phyloP scores from a whole-genome alignment of 768 basidiomycete genomes.

The Pulveroboletus sp. region DNA sequence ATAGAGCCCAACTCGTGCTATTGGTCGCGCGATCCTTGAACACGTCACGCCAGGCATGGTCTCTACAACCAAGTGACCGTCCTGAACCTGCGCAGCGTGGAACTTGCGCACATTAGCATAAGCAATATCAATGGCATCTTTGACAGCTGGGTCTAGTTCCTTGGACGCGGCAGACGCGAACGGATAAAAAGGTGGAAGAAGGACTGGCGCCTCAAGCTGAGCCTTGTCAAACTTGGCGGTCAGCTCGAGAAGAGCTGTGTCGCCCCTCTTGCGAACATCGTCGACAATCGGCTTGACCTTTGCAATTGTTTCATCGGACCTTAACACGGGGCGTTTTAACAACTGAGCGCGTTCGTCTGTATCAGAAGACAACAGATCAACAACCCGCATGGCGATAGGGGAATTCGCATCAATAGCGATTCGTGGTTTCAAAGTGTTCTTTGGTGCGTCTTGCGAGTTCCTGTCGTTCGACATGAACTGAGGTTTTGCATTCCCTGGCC shows the following conservation, averaged over 20 bases:
- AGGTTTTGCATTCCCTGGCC: constrained; percentile 90
- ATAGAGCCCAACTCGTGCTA: constrained; percentile 93
- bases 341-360: constrained; percentile 57
- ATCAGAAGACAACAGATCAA: constrained; percentile 47
- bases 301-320: constrained; percentile 54
- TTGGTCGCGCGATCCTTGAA: constrained; percentile 91
- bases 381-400: constrained; percentile 75
- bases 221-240: constrained; percentile 93
- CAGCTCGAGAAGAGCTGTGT: constrained; percentile 79
- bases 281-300: constrained; percentile 95
- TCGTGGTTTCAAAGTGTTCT: constrained; percentile 25
- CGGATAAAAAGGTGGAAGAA: constrained; percentile 70
- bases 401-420: constrained; percentile 29
- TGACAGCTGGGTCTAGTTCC: constrained; percentile 57
- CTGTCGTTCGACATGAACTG: constrained; percentile 47
- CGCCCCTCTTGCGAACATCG: constrained; percentile 77
- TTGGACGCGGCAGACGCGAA: constrained; percentile 47
- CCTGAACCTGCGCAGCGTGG: constrained; percentile 82
- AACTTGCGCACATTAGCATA: constrained; percentile 90
- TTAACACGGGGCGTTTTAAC: constrained; percentile 86
- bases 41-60: constrained; percentile 99
- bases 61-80: constrained; percentile 71
- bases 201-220: constrained; percentile 58
- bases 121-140: constrained; percentile 80
- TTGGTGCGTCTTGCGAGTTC: constrained; percentile 23